These are phyloP conservation scores for Pseudocercospora eumusae DNA, from an alignment of 2,329 filamentous ascomycete genomes.

Conservation along the genomic window DNA sequence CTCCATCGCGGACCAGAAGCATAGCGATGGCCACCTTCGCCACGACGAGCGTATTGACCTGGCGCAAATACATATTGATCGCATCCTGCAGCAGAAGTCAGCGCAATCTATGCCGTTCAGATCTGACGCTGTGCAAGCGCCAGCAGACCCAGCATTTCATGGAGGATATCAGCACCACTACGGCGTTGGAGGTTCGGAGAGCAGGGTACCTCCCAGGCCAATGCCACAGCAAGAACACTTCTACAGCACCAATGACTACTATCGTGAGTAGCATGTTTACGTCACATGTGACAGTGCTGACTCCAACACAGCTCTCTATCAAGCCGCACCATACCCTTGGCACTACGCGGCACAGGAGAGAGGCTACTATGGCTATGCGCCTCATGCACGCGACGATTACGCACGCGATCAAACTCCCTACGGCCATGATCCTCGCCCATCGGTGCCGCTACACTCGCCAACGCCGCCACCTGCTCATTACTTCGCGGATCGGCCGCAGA, in stretches of 20 bases:
- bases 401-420: neutral
- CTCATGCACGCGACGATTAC: neutral
- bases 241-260: neutral
- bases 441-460: neutral
- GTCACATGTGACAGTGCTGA: neutral
- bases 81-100: neutral
- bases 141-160: neutral
- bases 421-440: neutral
- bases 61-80: neutral
- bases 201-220: neutral
- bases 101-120: neutral
- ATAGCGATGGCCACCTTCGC: neutral
- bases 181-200: neutral
- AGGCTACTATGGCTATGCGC: neutral
- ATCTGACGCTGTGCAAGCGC: neutral
- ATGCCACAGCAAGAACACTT: neutral
- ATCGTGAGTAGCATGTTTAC: neutral
- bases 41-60: neutral
- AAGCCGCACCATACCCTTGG: neutral
- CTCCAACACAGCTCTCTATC: neutral
- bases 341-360: neutral
- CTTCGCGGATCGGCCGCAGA: neutral
- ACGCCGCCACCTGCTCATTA: neutral
- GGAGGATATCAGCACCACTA: neutral
- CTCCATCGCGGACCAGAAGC: neutral